A percentile compares a stretch with the other conserved stretches of the same genome.
Evolutionary conservation across 257 asterid species (phyloP).

Genomic region (Lavandula angustifolia): DNA sequence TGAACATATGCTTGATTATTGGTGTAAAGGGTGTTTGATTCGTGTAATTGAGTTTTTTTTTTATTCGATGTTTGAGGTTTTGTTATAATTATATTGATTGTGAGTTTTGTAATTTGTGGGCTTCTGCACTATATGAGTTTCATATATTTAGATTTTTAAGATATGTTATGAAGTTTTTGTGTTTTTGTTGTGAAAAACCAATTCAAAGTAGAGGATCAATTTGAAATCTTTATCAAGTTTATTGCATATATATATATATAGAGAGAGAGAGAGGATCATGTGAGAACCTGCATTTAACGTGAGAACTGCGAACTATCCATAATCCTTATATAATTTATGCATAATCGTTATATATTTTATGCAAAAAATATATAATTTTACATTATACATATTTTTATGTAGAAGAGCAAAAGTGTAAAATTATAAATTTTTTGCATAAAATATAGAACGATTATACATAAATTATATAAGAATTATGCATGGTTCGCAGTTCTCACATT

Average conservation of each 20-base stretch:
- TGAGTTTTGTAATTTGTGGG: neutral
- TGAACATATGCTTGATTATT: neutral
- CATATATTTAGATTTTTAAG: constrained; percentile 4
- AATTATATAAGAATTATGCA: too few relatives aligned
- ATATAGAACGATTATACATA: too few relatives aligned
- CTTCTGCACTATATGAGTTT: neutral
- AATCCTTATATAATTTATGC: neutral
- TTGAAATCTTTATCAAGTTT: neutral
- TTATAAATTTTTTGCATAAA: too few relatives aligned
- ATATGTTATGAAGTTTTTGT: neutral
- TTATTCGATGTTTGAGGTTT: neutral
- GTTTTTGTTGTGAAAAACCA: constrained; percentile 4
- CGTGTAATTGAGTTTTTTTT: neutral
- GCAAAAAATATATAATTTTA: neutral
- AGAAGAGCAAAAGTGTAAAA: too few relatives aligned
- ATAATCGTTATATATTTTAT: neutral
- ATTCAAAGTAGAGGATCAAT: neutral
- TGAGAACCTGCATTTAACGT: neutral
- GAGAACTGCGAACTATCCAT: too few relatives aligned
- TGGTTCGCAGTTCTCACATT: too few relatives aligned
- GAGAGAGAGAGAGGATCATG: too few relatives aligned
- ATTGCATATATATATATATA: neutral
- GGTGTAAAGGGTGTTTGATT: neutral
- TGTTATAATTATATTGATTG: neutral
- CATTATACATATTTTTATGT: too few relatives aligned